Evolutionary conservation across 2,329 filamentous ascomycete genomes (phyloP), one percentile per base, ranked within the genome.

Genomic region (Didymella arachidicola): DNA sequence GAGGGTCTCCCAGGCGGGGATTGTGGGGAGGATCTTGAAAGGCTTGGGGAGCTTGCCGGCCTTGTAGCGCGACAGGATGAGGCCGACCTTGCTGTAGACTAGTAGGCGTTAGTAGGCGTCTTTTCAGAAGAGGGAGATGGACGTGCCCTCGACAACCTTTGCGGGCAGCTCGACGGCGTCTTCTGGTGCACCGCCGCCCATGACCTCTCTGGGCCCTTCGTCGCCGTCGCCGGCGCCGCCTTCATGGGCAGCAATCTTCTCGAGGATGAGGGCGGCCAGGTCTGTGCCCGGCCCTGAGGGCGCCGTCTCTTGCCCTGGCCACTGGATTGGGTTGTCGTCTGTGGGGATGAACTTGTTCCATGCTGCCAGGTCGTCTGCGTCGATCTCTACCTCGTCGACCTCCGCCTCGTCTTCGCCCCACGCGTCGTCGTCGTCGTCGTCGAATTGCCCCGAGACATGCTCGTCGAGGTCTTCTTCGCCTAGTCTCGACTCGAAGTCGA

Each of bases 41-140:
- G 94, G 94, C 79, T 99, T 99, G 19, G 95, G 95, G 30, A 99
- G 84, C 66, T 94, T 94, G n/a, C 95, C 95, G 14, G 91, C 94
- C 79, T 96, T 97, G 82, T 97, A 98, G 64, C 94, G 87, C 26
- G 92, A 93, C 59, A 99, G 84, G 60, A 98, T 89, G 66, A 93
- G 83, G 60, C 93, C 94, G 68, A 97, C 89, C 87, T 97, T 96
- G 61, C 90, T 90, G 77, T 96, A 98, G 16, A 97, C 94, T 71
- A 44, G 18, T 10, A 34, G 3, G 7, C 29, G 32, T 70, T 62
- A 70, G 68, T 25, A 19, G 25, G 4, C 5, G 16, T 46, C 12
- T 19, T 3, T 22, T 4, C 10, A n/a, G 5, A 1, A 18, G 7
- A 8, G 5, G 19, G 2, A 25, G 0, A 7, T 22, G 10, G 2